phyloP scores from a whole-genome alignment of 179 eudicot genomes.

The Sideroxylon spinosum region DNA sequence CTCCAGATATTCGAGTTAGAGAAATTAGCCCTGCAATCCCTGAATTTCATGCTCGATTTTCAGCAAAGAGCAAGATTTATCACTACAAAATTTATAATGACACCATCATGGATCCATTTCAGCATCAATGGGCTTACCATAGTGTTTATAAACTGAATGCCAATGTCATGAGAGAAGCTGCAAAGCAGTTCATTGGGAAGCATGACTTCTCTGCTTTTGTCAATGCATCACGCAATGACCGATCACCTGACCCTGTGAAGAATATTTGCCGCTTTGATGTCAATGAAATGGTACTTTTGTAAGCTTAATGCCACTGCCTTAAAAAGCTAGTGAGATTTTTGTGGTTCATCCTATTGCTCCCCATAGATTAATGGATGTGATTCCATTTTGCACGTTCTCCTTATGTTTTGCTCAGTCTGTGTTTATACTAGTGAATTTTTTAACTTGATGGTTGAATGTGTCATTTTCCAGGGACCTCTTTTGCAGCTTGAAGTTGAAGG shows the following conservation, averaged over 20 bases:
- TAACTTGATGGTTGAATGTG: slow-evolving; percentile 13
- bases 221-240: slow-evolving; percentile 59
- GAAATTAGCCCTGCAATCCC: slow-evolving; percentile 74
- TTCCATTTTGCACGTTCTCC: neutral
- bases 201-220: slow-evolving; percentile 81
- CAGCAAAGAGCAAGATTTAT: slow-evolving; percentile 71
- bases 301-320: neutral
- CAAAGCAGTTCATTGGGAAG: slow-evolving; percentile 60
- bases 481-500: slow-evolving; percentile 95
- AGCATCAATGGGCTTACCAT: slow-evolving; percentile 61
- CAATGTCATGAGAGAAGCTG: slow-evolving; percentile 68
- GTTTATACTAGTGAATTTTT: neutral
- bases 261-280: slow-evolving; percentile 62
- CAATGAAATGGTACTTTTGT: slow-evolving; percentile 56
- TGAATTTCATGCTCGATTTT: slow-evolving; percentile 90
- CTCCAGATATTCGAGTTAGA: slow-evolving; percentile 74
- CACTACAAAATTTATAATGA: slow-evolving; percentile 71
- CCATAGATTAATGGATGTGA: neutral
- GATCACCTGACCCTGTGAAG: slow-evolving; percentile 62
- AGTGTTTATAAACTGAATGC: slow-evolving; percentile 61
- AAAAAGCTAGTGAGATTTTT: slow-evolving; percentile 3
- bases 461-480: slow-evolving; percentile 59
- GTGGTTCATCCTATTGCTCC: neutral
- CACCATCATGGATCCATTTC: slow-evolving; percentile 75
- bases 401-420: neutral